A percentile compares a stretch with the other conserved stretches of the same genome.
phyloP scores from a whole-genome alignment of 2,329 filamentous ascomycete genomes.

The Macrophomina pseudophaseolina region DNA sequence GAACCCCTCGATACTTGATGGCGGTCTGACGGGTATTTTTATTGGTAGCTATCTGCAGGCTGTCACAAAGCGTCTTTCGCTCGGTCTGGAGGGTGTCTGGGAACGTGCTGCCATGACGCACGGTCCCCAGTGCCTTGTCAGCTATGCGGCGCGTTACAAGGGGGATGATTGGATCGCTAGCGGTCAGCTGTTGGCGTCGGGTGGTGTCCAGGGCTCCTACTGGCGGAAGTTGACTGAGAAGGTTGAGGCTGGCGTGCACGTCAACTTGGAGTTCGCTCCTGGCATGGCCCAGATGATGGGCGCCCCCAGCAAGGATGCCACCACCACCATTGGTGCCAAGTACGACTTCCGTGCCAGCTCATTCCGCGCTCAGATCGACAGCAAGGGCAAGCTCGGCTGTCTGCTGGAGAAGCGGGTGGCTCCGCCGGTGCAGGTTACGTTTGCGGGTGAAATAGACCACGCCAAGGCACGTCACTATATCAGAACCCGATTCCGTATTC shows the following conservation, averaged over 20 bases:
- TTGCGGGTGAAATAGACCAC: constrained; percentile 96
- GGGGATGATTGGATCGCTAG: constrained; percentile 90
- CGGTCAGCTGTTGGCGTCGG: constrained; percentile 86
- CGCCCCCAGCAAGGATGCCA: constrained; percentile 79
- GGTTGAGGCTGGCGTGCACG: constrained; percentile 93
- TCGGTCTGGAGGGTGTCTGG: constrained; percentile 93
- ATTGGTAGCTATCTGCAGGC: constrained; percentile 96
- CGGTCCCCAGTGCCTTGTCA: constrained; percentile 87
- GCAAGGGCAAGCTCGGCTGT: constrained; percentile 89
- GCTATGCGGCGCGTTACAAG: constrained; percentile 92
- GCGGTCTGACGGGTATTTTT: constrained; percentile 90
- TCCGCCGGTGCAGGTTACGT: constrained; percentile 88
- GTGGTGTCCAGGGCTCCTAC: constrained; percentile 87
- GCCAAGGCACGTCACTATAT: constrained; percentile 72
- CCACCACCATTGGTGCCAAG: constrained; percentile 91
- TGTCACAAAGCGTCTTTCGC: constrained; percentile 81
- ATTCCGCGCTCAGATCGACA: constrained; percentile 95
- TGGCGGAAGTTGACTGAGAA: constrained; percentile 93
- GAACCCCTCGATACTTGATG: constrained; percentile 93
- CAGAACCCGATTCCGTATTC: too few species aligned
- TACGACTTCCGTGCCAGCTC: constrained; percentile 97
- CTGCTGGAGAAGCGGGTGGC: constrained; percentile 95
- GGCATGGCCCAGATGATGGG: constrained; percentile 73
- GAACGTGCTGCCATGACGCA: constrained; percentile 83
- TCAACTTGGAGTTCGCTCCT: constrained; percentile 80